phyloP scores from a whole-genome alignment of 352 stramenopile genomes.

The Globisporangium sylvaticum region DNA sequence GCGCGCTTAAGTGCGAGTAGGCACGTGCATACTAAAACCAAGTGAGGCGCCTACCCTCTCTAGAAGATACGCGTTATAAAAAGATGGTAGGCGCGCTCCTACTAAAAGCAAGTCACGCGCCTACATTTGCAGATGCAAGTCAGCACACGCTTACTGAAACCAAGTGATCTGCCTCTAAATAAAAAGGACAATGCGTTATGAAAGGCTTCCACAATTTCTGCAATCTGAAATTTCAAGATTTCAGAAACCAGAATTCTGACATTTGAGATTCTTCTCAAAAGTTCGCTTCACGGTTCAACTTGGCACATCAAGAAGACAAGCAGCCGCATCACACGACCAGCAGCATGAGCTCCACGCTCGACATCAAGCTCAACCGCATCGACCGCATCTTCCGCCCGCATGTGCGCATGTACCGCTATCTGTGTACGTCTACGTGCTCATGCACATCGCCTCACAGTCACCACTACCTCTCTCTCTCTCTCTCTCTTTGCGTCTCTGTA shows the following conservation, averaged over 20 bases:
- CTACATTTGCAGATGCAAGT: no score
- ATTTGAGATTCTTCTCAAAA: background rate
- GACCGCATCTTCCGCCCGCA: conserved; percentile 83
- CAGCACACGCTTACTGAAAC: no score
- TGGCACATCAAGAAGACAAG: background rate
- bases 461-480: background rate
- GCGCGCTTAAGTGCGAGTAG: background rate
- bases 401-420: conserved; percentile 26
- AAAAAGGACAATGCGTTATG: background rate
- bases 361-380: conserved; percentile 83
- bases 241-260: background rate
- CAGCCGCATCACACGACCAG: background rate
- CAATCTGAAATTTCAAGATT: background rate
- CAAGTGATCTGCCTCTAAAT: background rate
- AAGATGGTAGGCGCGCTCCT: no score
- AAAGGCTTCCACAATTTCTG: background rate
- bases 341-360: conserved; percentile 74
- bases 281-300: conserved; percentile 4
- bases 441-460: background rate
- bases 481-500: background rate
- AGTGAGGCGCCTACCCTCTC: no score
- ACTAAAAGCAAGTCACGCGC: no score
- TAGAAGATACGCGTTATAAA: no score
- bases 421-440: background rate
- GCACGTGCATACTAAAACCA: background rate